Evolutionary conservation across 2,329 filamentous ascomycete species (phyloP).

Genomic region (Aspergillus tanneri): DNA sequence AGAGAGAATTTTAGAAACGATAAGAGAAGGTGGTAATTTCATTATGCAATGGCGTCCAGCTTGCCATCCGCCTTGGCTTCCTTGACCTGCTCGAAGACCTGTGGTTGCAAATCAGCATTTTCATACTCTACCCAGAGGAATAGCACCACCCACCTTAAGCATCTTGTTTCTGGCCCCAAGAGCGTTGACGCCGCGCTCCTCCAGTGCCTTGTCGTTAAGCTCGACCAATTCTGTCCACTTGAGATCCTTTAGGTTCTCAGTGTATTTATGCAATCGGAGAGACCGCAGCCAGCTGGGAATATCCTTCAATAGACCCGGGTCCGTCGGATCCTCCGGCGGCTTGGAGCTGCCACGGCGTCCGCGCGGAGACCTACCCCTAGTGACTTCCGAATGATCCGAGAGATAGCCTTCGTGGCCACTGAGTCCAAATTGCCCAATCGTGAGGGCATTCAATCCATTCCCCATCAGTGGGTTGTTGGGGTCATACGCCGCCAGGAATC

Average conservation of each 20-base stretch:
- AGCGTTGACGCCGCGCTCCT: conserved; percentile 91
- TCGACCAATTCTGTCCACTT: conserved; percentile 93
- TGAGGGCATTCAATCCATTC: conserved; percentile 68
- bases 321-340: conserved; percentile 95
- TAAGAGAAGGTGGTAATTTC: conserved; percentile 11
- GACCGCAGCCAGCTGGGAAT: conserved; percentile 96
- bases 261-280: conserved; percentile 96
- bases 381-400: conserved; percentile 90
- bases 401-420: conserved; percentile 78
- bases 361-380: conserved; percentile 84
- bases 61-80: conserved; percentile 75
- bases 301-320: conserved; percentile 84
- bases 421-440: conserved; percentile 69
- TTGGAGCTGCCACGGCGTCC: conserved; percentile 93
- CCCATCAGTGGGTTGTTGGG: conserved; percentile 66
- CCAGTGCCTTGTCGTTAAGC: conserved; percentile 87
- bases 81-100: conserved; percentile 94
- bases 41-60: conserved; percentile 46
- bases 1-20: conserved; percentile 28
- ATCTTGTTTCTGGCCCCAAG: conserved; percentile 94
- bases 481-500: conserved; percentile 88
- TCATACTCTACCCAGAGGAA: too few species aligned
- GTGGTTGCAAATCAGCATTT: too few species aligned
- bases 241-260: conserved; percentile 94
- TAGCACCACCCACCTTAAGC: conserved; percentile 68